Percentiles rank a stretch among this genome's conserved stretches.
These are phyloP conservation scores for Parietaria judaica DNA, from an alignment of 306 rosid genomes.

Conservation along the genomic window DNA sequence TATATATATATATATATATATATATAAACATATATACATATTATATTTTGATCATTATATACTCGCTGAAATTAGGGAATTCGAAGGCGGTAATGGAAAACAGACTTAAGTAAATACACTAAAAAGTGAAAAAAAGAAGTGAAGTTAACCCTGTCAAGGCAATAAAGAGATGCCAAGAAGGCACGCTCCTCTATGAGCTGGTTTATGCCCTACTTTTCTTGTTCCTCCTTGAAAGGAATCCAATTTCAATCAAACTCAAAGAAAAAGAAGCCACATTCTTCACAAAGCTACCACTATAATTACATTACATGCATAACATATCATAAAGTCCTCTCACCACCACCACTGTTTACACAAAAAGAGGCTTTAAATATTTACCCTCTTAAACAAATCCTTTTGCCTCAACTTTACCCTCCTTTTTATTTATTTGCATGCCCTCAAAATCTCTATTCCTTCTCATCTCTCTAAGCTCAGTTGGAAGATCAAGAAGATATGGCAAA, in stretches of 20 bases:
- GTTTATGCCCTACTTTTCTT: slow-evolving; percentile 52
- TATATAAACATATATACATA: too few species aligned
- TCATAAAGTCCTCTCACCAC: slow-evolving; percentile 7
- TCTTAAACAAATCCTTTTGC: background rate
- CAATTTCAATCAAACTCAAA: slow-evolving; percentile 20
- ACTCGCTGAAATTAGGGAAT: too few species aligned
- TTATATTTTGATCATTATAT: too few species aligned
- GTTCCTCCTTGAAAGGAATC: slow-evolving; percentile 59
- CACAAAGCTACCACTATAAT: slow-evolving; percentile 10
- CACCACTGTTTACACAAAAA: slow-evolving; percentile 29
- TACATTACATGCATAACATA: slow-evolving; percentile 9
- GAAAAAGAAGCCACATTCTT: slow-evolving; percentile 25
- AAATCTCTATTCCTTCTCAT: background rate
- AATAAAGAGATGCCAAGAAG: slow-evolving; percentile 13
- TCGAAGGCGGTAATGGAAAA: background rate
- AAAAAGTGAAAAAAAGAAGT: slow-evolving; percentile 20
- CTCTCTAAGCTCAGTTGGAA: slow-evolving; percentile 1
- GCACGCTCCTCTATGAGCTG: slow-evolving; percentile 50
- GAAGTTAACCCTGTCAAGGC: background rate
- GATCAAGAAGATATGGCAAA: slow-evolving; percentile 40
- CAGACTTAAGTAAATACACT: background rate
- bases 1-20: too few species aligned
- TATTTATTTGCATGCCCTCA: background rate
- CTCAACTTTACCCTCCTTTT: slow-evolving; percentile 16
- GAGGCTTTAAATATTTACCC: slow-evolving; percentile 27